Conservation (phyloP, 2,329 filamentous ascomycete genomes). For the Botrytis squamosa region DNA sequence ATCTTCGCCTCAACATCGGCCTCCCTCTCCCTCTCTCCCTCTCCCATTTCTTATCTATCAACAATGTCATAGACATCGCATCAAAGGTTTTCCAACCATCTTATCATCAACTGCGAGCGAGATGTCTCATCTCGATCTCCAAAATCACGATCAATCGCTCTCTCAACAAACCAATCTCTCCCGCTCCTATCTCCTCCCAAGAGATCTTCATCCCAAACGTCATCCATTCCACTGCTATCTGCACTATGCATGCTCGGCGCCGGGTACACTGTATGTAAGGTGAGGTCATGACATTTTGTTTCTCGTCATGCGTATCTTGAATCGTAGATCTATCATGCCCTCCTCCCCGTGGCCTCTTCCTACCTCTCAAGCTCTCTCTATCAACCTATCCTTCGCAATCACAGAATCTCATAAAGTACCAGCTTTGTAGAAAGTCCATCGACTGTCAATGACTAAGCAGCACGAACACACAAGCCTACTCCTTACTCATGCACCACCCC, state of each 20-base stretch:
- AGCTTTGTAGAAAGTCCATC: background rate
- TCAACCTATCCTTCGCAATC: background rate
- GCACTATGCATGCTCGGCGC: background rate
- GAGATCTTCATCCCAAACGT: background rate
- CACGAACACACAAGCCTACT: background rate
- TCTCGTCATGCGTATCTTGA: background rate
- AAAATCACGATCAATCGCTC: background rate
- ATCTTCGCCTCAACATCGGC: slow-evolving; percentile 3
- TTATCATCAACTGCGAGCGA: background rate
- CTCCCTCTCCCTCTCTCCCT: background rate
- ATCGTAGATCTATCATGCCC: background rate
- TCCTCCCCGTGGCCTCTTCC: background rate
- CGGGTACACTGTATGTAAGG: background rate
- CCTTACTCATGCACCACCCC: background rate
- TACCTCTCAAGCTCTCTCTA: background rate
- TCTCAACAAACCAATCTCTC: background rate
- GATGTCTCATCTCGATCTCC: background rate
- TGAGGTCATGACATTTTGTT: background rate
- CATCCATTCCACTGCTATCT: background rate
- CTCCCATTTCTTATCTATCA: background rate
- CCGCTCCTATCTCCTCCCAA: background rate
- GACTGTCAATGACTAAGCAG: background rate
- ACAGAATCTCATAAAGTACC: background rate
- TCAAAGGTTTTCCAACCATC: background rate
- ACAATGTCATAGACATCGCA: background rate